Evolutionary conservation across 306 rosid genomes (phyloP), one percentile per base, ranked within the genome.

Genomic region (Trichosanthes cucumerina): DNA sequence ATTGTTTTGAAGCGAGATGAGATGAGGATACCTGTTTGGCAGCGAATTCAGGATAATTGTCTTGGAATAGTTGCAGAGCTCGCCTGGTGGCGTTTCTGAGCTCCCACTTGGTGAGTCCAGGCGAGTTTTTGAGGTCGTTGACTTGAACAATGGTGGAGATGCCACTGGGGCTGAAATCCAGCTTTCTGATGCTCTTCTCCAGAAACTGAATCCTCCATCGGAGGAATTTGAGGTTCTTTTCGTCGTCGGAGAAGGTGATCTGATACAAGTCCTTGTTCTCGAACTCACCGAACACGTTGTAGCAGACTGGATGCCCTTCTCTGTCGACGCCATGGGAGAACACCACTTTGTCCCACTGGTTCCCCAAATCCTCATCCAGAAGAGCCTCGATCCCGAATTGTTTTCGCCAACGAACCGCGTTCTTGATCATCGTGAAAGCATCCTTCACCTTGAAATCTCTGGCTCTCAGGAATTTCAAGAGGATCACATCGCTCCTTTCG

Each of bases 371-470:
- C 63, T 88, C 88, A 4, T 86, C 85, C n/a, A 86, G 79, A 18
- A 88, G 73, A 8, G 83, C 86, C 39, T 77, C 96, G 83, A 94
- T 89, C 10, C 82, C 84, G 54, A 92, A 94, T 59, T 92, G 93
- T 68, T 87, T 92, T 15, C 97, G 83, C 98, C 98, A 94, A 6
- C 77, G 87, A 21, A 89, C 88, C 0, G 92, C 87, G 88, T 88
- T 92, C 86, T 90, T 90, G 80, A 94, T 81, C 98, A 94, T 94
- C 13, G 91, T 6, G 47, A 92, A 86, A 0, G 98, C 96, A 0
- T 94, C 98, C 53, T 92, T 94, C 57, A 87, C 95, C 82, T 90
- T 94, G 77, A 84, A 94, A 41, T 94, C 97, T 77, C 98, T 90
- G 33, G 98, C 98, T 6, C 97, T 75, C 2, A 94, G 88, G 77